Evolutionary conservation across 2,329 filamentous ascomycete genomes (phyloP).

Genomic region (Calonectria fujianensis): DNA sequence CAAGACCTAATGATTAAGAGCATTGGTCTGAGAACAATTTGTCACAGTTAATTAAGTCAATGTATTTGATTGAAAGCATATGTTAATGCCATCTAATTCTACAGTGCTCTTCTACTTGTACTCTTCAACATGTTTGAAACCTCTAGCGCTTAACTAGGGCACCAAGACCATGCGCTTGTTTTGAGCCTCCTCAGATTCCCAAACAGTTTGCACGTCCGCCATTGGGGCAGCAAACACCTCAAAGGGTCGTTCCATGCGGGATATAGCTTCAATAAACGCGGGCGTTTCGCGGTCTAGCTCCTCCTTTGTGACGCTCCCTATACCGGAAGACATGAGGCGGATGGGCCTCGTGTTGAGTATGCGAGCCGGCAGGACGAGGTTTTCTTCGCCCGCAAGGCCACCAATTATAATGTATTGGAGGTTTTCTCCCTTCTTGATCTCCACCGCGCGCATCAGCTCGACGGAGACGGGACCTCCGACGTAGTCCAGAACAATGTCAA

Average conservation of each 20-base stretch:
- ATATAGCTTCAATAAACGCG: constrained; percentile 19
- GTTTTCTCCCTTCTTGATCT: constrained; percentile 28
- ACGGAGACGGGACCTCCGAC: constrained; percentile 35
- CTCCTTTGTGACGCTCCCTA: constrained; percentile 32
- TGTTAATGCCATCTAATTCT: neutral
- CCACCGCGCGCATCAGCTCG: constrained; percentile 32
- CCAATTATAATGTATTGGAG: constrained; percentile 41
- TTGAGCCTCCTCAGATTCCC: constrained; percentile 24
- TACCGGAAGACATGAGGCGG: constrained; percentile 37
- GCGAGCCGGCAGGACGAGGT: constrained; percentile 27
- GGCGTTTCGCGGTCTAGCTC: constrained; percentile 31
- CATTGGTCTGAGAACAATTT: neutral
- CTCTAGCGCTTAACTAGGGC: neutral
- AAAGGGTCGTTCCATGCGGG: constrained; percentile 33
- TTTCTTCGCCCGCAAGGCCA: constrained; percentile 33
- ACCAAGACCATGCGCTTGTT: constrained; percentile 37
- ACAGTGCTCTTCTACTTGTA: neutral
- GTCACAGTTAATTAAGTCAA: neutral
- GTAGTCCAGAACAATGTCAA: constrained; percentile 42
- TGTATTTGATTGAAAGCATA: neutral
- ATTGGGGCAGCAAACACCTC: constrained; percentile 25
- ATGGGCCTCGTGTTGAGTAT: constrained; percentile 38
- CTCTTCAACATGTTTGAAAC: neutral
- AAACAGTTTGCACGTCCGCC: constrained; percentile 32
- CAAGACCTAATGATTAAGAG: too few relatives aligned